phyloP scores from a whole-genome alignment of 1,139 yeast species.

The Chernovozyma sophiae-reginae region DNA sequence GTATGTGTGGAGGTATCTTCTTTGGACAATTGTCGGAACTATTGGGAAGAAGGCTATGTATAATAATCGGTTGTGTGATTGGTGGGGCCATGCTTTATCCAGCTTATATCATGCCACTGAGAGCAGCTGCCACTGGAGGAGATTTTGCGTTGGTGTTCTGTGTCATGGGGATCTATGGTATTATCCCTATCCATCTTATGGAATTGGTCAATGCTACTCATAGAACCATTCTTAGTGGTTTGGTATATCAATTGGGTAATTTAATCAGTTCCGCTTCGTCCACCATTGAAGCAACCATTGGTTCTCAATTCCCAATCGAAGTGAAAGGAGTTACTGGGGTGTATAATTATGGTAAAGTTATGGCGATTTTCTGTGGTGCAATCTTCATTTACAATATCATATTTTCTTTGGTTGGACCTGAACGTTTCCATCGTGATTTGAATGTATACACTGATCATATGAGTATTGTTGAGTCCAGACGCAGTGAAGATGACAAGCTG shows the following conservation, averaged over 20 bases:
- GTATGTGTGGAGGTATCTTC: conserved; percentile 45
- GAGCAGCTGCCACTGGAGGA: conserved; percentile 14
- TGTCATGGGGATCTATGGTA: conserved; percentile 40
- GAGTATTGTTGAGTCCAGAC: conserved; percentile 4
- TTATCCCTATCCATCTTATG: conserved; percentile 31
- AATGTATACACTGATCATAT: conserved; percentile 6
- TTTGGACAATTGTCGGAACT: conserved; percentile 44
- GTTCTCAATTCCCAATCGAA: conserved; percentile 25
- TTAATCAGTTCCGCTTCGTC: conserved; percentile 33
- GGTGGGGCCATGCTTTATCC: conserved; percentile 36
- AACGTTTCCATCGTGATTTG: conserved; percentile 8
- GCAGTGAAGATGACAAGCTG: not conserved
- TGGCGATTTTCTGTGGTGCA: conserved; percentile 37
- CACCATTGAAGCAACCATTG: conserved; percentile 34
- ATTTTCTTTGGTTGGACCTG: conserved; percentile 5
- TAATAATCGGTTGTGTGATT: conserved; percentile 27
- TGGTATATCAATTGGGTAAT: conserved; percentile 38
- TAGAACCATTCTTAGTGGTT: conserved; percentile 34
- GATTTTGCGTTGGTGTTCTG: conserved; percentile 23
- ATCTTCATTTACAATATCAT: conserved; percentile 29
- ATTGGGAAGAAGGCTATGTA: conserved; percentile 45
- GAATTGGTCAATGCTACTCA: conserved; percentile 35
- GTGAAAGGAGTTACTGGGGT: conserved; percentile 16
- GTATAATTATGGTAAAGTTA: conserved; percentile 34
- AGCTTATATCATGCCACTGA: conserved; percentile 14